Conservation (phyloP, 2,329 filamentous ascomycete genomes). For the Intubia oerlemansii region DNA sequence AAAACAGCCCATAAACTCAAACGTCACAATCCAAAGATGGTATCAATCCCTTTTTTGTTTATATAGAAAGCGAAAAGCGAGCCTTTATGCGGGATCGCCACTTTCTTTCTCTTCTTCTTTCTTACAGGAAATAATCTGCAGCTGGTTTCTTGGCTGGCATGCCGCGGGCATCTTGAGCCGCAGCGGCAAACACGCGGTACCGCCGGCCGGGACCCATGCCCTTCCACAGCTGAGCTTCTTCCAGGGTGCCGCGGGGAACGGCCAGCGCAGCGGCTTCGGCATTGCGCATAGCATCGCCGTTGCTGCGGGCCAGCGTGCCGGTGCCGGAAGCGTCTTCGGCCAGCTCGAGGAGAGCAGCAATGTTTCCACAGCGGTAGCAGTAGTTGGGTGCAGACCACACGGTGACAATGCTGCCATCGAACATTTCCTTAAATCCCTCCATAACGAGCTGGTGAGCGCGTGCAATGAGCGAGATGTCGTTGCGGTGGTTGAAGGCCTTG, state of each 20-base stretch:
- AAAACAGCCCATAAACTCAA: too few relatives aligned
- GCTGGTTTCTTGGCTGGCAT: slow-evolving; percentile 99
- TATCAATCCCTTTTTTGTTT: too few relatives aligned
- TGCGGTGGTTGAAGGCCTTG: slow-evolving; percentile 84
- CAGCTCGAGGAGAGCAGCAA: slow-evolving; percentile 83
- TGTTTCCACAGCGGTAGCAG: slow-evolving; percentile 89
- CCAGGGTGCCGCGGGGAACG: slow-evolving; percentile 22
- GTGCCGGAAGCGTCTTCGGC: slow-evolving; percentile 67
- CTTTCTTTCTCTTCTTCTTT: too few relatives aligned
- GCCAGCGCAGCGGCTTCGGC: slow-evolving; percentile 11
- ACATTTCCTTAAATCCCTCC: slow-evolving; percentile 99
- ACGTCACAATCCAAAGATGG: too few relatives aligned
- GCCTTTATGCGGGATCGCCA: too few relatives aligned
- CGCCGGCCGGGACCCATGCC: slow-evolving; percentile 59
- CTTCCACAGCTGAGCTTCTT: slow-evolving; percentile 21
- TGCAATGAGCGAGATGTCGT: slow-evolving; percentile 80
- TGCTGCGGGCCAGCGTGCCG: slow-evolving; percentile 46
- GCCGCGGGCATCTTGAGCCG: slow-evolving; percentile 82
- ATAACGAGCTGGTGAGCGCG: slow-evolving; percentile 94
- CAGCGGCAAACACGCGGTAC: slow-evolving; percentile 91
- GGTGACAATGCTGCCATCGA: slow-evolving; percentile 83
- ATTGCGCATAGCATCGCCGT: slow-evolving; percentile 39
- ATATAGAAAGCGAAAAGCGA: too few relatives aligned
- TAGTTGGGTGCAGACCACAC: slow-evolving; percentile 98
- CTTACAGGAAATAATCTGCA: slow-evolving; percentile 85